Evolutionary conservation across 2,329 filamentous ascomycete genomes (phyloP).

Genomic region (Penicillium sp.): DNA sequence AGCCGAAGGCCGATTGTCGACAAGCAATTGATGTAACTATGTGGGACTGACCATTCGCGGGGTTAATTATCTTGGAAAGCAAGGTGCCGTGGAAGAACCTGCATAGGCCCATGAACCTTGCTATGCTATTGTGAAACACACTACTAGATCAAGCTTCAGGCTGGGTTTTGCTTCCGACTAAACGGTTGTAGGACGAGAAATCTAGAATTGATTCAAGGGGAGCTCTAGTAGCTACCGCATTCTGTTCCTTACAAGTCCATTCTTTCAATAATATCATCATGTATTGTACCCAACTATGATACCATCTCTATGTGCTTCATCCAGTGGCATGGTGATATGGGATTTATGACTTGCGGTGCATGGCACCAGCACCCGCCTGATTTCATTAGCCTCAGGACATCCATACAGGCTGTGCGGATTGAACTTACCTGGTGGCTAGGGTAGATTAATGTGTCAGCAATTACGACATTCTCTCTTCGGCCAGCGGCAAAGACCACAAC

Average conservation of each 20-base stretch:
- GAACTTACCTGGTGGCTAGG: constrained; percentile 79
- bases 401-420: no score
- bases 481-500: constrained; percentile 82
- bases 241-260: neutral
- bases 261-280: neutral
- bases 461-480: constrained; percentile 82
- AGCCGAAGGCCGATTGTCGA: constrained; percentile 7
- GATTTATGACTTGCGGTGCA: constrained; percentile 26
- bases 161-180: no score
- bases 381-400: constrained; percentile 1
- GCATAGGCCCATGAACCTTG: no score
- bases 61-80: neutral
- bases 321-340: neutral
- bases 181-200: no score
- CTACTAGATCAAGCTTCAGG: no score
- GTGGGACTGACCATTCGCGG: no score
- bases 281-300: neutral
- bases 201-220: neutral
- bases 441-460: constrained; percentile 84
- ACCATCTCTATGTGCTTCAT: neutral
- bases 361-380: constrained; percentile 22
- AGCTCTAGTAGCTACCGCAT: neutral
- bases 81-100: no score
- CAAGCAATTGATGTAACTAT: no score
- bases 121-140: no score